phyloP scores from a whole-genome alignment of 768 basidiomycete genomes.

The Tephrocybe sp. region DNA sequence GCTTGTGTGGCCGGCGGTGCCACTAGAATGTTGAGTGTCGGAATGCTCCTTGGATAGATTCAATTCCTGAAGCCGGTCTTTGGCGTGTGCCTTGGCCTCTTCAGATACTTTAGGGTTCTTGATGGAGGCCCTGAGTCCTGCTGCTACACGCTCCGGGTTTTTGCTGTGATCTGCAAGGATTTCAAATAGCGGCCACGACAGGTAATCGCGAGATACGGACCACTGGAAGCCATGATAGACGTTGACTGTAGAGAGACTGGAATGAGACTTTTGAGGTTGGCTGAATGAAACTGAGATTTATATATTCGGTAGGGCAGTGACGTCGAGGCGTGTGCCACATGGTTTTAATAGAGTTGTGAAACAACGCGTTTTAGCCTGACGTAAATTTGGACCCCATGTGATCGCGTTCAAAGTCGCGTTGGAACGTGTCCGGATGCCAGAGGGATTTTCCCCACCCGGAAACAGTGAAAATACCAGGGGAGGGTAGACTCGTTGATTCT shows the following conservation, averaged over 20 bases:
- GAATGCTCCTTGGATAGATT: slow-evolving; percentile 3
- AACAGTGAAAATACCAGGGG: too few relatives aligned
- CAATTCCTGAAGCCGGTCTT: slow-evolving; percentile 36
- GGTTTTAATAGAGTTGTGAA: slow-evolving; percentile 11
- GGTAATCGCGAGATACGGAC: neutral
- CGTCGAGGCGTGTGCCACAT: slow-evolving; percentile 1
- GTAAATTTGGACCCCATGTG: slow-evolving; percentile 10
- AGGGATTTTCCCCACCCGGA: too few relatives aligned
- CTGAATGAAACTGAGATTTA: neutral
- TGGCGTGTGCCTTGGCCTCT: slow-evolving; percentile 49
- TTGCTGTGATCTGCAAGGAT: slow-evolving; percentile 24
- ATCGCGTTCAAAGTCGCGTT: slow-evolving; percentile 5
- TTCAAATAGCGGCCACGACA: neutral
- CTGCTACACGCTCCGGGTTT: slow-evolving; percentile 47
- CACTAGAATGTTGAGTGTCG: neutral
- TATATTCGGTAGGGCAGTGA: slow-evolving; percentile 3
- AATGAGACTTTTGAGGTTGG: neutral
- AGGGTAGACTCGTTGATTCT: too few relatives aligned
- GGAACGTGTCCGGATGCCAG: too few relatives aligned
- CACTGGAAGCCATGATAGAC: slow-evolving; percentile 10
- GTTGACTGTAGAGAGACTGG: neutral
- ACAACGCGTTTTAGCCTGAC: slow-evolving; percentile 7
- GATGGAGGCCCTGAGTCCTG: slow-evolving; percentile 55
- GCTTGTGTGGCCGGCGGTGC: too few relatives aligned
- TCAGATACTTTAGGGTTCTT: slow-evolving; percentile 55